Percentiles rank a stretch among this genome's conserved stretches.
Evolutionary conservation across 345 rosid genomes (phyloP).

Genomic region (Nasturtium officinale): DNA sequence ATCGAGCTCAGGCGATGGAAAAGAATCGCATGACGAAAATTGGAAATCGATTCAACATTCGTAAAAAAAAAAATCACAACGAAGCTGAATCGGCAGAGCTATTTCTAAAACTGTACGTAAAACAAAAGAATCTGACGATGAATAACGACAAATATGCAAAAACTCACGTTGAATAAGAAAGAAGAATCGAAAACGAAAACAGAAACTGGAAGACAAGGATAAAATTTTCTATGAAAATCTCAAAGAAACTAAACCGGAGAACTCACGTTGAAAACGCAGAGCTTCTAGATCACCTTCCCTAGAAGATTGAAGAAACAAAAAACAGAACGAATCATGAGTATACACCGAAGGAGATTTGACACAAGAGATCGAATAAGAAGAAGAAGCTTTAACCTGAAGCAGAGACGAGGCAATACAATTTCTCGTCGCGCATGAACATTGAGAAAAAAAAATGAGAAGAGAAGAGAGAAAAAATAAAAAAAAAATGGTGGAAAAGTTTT

Average conservation of each 20-base stretch:
- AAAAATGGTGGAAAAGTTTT: constrained; percentile 3
- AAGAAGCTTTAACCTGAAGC: constrained; percentile 28
- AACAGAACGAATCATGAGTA: constrained; percentile 18
- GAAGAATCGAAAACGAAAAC: constrained; percentile 16
- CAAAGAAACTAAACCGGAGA: constrained; percentile 5
- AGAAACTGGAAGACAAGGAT: no score
- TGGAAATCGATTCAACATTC: background rate
- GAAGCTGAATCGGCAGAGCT: background rate
- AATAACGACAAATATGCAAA: background rate
- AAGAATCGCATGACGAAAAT: background rate
- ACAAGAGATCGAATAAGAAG: background rate
- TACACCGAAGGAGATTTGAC: background rate
- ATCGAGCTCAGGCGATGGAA: background rate
- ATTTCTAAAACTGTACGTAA: constrained; percentile 3
- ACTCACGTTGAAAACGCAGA: constrained; percentile 38
- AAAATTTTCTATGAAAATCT: background rate
- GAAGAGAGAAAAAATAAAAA: constrained; percentile 21
- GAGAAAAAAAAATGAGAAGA: background rate
- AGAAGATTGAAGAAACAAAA: background rate
- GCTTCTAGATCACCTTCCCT: constrained; percentile 41
- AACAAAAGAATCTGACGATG: background rate
- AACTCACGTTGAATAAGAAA: no score
- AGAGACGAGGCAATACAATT: constrained; percentile 27
- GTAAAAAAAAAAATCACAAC: constrained; percentile 7
- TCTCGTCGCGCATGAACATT: constrained; percentile 28